Conservation (phyloP, 2,329 filamentous ascomycete genomes). For the Gliomastix tumulicola region DNA sequence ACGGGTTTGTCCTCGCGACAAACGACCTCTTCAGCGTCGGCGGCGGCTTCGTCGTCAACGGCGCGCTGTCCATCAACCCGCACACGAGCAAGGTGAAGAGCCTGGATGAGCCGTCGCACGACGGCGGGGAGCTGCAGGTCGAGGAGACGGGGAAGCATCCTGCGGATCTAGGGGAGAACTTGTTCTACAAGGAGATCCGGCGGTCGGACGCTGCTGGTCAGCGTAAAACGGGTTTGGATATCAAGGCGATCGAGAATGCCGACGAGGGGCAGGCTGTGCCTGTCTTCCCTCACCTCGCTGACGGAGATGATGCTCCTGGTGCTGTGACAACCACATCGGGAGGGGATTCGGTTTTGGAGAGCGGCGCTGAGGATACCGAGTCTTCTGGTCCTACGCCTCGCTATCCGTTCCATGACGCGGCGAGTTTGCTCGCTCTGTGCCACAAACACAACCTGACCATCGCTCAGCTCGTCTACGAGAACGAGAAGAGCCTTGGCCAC, state of each 20-base stretch:
- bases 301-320: not conserved
- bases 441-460: slow-evolving; percentile 44
- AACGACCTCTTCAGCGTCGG: slow-evolving; percentile 46
- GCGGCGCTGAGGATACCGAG: slow-evolving; percentile 8
- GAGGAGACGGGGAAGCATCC: slow-evolving; percentile 23
- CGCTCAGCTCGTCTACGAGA: slow-evolving; percentile 43
- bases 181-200: slow-evolving; percentile 44
- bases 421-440: slow-evolving; percentile 36
- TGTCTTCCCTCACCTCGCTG: slow-evolving; percentile 3
- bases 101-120: slow-evolving; percentile 10
- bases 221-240: slow-evolving; percentile 33
- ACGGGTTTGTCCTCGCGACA: slow-evolving; percentile 37
- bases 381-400: slow-evolving; percentile 23
- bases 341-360: slow-evolving; percentile 4
- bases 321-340: slow-evolving; percentile 1
- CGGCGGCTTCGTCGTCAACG: slow-evolving; percentile 45
- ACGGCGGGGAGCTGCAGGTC: no score
- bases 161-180: slow-evolving; percentile 40
- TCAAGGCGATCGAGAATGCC: slow-evolving; percentile 23
- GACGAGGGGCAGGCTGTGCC: slow-evolving; percentile 7
- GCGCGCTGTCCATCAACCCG: slow-evolving; percentile 31
- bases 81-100: slow-evolving; percentile 4
- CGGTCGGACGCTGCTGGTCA: slow-evolving; percentile 37
- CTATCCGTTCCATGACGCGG: slow-evolving; percentile 39
- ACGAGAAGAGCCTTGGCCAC: slow-evolving; percentile 43